phyloP scores from a whole-genome alignment of 106 monocot genomes.

The Allium cepa region DNA sequence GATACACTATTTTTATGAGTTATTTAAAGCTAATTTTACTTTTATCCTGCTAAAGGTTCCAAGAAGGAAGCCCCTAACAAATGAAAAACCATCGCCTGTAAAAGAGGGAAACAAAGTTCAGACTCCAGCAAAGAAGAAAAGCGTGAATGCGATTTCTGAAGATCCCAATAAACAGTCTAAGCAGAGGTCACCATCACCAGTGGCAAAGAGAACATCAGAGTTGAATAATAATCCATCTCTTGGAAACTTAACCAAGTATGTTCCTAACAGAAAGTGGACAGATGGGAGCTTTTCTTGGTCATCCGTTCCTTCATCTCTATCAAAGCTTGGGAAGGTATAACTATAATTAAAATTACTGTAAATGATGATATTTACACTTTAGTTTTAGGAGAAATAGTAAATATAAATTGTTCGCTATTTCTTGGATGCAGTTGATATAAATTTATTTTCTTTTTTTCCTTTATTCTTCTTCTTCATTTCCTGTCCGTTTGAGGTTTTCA shows the following conservation, averaged over 20 bases:
- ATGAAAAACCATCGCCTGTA: conserved; percentile 22
- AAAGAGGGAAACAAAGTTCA: conserved; percentile 46
- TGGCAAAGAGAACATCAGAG: conserved; percentile 41
- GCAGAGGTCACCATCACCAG: conserved; percentile 10
- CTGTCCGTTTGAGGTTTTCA: too few relatives aligned
- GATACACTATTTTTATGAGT: too few relatives aligned
- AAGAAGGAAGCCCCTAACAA: conserved; percentile 23
- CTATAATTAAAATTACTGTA: not conserved
- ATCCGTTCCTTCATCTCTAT: conserved; percentile 47
- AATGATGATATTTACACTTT: too few relatives aligned
- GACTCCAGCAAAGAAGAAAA: conserved; percentile 32
- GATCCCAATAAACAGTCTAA: conserved; percentile 32
- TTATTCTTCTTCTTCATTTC: too few relatives aligned
- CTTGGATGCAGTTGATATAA: too few relatives aligned
- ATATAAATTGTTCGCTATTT: too few relatives aligned
- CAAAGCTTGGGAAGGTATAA: conserved; percentile 79
- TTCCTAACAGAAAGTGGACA: conserved; percentile 42
- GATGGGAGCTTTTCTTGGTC: conserved; percentile 62
- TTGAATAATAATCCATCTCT: conserved; percentile 10
- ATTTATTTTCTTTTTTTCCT: too few relatives aligned
- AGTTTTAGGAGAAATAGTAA: too few relatives aligned
- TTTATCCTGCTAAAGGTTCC: conserved; percentile 33
- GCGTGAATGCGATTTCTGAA: conserved; percentile 11
- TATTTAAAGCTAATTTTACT: not conserved
- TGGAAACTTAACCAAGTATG: conserved; percentile 41